A percentile compares a stretch with the other conserved stretches of the same genome.
These are phyloP conservation scores for Globisporangium nunn DNA, from an alignment of 352 stramenopile species.

Conservation along the genomic window DNA sequence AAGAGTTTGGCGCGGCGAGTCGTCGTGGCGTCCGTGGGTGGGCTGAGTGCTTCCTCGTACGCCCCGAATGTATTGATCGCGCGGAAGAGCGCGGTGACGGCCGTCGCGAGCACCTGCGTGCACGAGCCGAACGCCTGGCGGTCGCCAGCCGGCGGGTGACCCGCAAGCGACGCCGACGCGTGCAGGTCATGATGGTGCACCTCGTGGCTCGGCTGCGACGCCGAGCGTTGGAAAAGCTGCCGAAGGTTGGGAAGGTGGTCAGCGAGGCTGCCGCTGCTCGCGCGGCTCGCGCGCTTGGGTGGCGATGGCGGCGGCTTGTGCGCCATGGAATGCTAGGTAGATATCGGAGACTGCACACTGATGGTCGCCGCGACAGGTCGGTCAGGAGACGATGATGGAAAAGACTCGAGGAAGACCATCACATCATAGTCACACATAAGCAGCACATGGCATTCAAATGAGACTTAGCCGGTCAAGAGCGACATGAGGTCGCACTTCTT, in stretches of 20 bases:
- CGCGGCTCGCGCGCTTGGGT: slow-evolving; percentile 10
- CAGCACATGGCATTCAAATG: too few relatives aligned
- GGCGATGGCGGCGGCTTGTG: neutral
- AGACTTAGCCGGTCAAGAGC: slow-evolving; percentile 3
- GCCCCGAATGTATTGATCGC: slow-evolving; percentile 29
- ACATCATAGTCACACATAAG: too few relatives aligned
- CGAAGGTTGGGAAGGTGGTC: slow-evolving; percentile 15
- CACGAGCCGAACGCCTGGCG: slow-evolving; percentile 45
- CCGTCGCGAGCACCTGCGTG: slow-evolving; percentile 38
- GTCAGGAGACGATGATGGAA: too few relatives aligned
- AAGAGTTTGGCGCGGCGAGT: slow-evolving; percentile 55
- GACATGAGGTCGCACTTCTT: slow-evolving; percentile 18
- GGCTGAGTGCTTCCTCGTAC: slow-evolving; percentile 17
- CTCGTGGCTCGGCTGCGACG: slow-evolving; percentile 15
- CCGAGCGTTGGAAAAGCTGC: slow-evolving; percentile 24
- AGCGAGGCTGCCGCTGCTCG: slow-evolving; percentile 12
- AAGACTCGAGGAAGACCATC: too few relatives aligned
- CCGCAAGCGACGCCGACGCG: slow-evolving; percentile 1
- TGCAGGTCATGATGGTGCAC: slow-evolving; percentile 2
- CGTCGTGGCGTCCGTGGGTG: slow-evolving; percentile 19
- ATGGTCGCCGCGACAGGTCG: too few relatives aligned
- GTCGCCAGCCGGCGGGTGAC: neutral
- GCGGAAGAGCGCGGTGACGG: slow-evolving; percentile 40
- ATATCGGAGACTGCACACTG: too few relatives aligned
- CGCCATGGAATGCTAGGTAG: neutral